Conservation (phyloP, 2,329 filamentous ascomycete genomes). For the Fusarium sp. region DNA sequence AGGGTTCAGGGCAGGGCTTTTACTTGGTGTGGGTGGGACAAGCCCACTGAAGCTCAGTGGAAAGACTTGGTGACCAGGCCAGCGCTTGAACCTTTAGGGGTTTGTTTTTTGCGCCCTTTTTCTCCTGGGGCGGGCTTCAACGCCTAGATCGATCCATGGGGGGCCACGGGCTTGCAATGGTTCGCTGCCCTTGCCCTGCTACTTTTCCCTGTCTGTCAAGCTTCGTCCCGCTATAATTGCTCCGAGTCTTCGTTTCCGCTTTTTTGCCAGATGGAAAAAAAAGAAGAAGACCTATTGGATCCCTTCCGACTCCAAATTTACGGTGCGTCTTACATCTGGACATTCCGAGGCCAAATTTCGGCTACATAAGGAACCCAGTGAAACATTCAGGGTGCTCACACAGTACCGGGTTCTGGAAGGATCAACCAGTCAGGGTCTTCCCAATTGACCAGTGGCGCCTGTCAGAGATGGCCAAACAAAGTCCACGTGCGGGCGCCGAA, state of each 20-base stretch:
- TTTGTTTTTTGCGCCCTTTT: constrained; percentile 28
- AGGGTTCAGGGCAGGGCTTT: constrained; percentile 41
- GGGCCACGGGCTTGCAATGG: constrained; percentile 11
- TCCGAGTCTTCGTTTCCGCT: constrained; percentile 31
- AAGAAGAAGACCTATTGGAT: constrained; percentile 29
- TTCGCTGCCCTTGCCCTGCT: constrained; percentile 32
- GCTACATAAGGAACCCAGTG: constrained; percentile 27
- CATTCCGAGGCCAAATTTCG: constrained; percentile 41
- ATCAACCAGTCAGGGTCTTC: constrained; percentile 27
- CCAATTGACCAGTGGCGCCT: constrained; percentile 37
- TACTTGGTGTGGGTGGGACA: constrained; percentile 36
- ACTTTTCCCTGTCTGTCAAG: constrained; percentile 20
- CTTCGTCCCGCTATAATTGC: constrained; percentile 30
- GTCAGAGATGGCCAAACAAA: constrained; percentile 30
- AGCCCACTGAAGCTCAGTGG: constrained; percentile 6
- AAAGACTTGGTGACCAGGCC: constrained; percentile 1
- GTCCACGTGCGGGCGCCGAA: constrained; percentile 38
- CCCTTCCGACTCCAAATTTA: constrained; percentile 27
- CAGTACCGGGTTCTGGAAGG: constrained; percentile 11
- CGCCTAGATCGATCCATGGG: constrained; percentile 41
- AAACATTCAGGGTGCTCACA: constrained; percentile 12
- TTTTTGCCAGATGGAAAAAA: constrained; percentile 16
- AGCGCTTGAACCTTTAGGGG: constrained; percentile 22
- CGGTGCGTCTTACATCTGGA: constrained; percentile 4
- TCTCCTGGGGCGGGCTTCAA: constrained; percentile 14